Percentiles rank a stretch among this genome's conserved stretches.
Evolutionary conservation across 805 yeast genomes (phyloP).

Genomic region (Vanderwaltozyma yarrowii): DNA sequence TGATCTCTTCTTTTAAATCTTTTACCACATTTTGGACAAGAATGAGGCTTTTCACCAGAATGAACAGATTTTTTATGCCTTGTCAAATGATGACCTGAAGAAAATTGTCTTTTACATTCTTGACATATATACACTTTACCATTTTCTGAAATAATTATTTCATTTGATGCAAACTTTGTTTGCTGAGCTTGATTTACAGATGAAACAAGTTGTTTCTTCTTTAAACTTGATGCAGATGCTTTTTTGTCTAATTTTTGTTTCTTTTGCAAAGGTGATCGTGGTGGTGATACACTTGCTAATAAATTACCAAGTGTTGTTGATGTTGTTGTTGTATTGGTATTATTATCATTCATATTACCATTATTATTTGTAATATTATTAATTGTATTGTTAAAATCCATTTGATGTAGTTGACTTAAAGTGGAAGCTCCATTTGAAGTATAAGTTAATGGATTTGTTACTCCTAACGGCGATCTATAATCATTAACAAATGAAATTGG

Average conservation of each 20-base stretch:
- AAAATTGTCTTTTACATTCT: constrained; percentile 29
- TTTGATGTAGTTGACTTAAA: constrained; percentile 2
- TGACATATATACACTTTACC: constrained; percentile 30
- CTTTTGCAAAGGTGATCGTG: constrained; percentile 7
- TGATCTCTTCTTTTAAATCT: constrained; percentile 31
- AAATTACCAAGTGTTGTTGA: background rate
- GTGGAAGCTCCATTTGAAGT: constrained; percentile 6
- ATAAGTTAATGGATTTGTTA: constrained; percentile 14
- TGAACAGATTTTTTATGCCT: constrained; percentile 32
- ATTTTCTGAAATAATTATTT: constrained; percentile 25
- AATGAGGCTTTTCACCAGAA: constrained; percentile 31
- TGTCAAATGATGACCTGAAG: constrained; percentile 31
- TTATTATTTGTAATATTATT: background rate
- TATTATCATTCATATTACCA: background rate
- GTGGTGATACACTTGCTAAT: constrained; percentile 1
- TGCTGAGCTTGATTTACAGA: constrained; percentile 9
- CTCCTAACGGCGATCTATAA: constrained; percentile 17
- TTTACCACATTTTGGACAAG: constrained; percentile 31
- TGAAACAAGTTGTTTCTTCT: background rate
- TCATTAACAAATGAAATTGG: constrained; percentile 19
- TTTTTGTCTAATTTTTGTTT: constrained; percentile 11
- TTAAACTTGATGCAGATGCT: constrained; percentile 1
- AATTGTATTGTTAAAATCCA: constrained; percentile 1
- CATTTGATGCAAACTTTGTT: constrained; percentile 23
- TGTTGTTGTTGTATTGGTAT: background rate